Base-by-base conservation (phyloP, 2,329 filamentous ascomycete genomes). In the Cladosporium sphaerospermum region DNA sequence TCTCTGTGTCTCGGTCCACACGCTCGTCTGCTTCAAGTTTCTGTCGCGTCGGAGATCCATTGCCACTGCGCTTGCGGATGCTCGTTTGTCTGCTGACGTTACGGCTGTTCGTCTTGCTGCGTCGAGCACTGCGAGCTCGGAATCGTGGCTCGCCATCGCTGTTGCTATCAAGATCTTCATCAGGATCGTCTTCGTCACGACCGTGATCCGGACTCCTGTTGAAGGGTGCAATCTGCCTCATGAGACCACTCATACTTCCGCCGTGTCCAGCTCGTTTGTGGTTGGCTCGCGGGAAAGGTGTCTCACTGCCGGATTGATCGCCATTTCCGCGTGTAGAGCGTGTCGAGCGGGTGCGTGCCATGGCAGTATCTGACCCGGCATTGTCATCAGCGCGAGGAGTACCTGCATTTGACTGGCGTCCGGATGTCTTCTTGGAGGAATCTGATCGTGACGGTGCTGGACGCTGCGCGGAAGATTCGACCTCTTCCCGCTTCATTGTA, bases 391-490 rank as follows among this genome's bases (percentile, higher is more conserved):
- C 44, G 31, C 75, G 65, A 4, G 76, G 76, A 10, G 76, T 79
- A 4, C 71, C 71, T 8, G 71, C 75, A 56, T 78, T 78, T 4
- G 73, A 76, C 4, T 67, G 63, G 34, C 73, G 67, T 13, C 73
- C 72, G 41, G 52, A 54, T 7, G 67, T 67, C 34, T 72, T 62
- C 54, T 62, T 63, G 18, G 58, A 61, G 14, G 62, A 63, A 9
- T 59, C 58, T 37, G 62, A 63, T 28, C 58, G 61, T 19, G 61
- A 64, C 13, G 44, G 49, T 40, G 50, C 52, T 14, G 59, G 54
- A 18, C 53, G 52, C 49, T 85, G 80, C 32, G 67, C 65, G 60
- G 77, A 76, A 46, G 77, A 64, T 37, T 67, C 42, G 61, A 69
- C 65, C 77, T 58, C 47, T 52, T 61, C 34, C 1, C 40, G 48